A percentile compares a stretch with the other conserved stretches of the same genome.
Evolutionary conservation across 2,329 filamentous ascomycete species (phyloP).

Genomic region (Kalmusia sp.): DNA sequence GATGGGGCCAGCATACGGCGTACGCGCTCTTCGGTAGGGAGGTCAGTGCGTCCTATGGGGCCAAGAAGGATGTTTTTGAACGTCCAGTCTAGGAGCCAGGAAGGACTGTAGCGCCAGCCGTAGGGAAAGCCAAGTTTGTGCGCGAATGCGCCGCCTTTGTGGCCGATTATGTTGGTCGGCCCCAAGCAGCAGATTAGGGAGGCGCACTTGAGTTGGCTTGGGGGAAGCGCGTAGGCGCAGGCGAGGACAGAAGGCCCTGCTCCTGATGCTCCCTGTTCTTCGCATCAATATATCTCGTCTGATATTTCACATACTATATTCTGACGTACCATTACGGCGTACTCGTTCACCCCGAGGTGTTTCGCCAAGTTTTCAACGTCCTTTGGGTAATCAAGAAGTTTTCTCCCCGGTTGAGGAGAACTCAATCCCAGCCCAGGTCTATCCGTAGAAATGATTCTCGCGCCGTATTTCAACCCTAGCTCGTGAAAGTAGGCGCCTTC

Average conservation of each 20-base stretch:
- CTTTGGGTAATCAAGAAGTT: slow-evolving; percentile 28
- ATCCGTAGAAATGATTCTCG: slow-evolving; percentile 34
- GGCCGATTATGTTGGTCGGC: slow-evolving; percentile 43
- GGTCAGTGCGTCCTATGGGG: slow-evolving; percentile 34
- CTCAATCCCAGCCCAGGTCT: slow-evolving; percentile 39
- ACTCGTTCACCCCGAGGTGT: slow-evolving; percentile 27
- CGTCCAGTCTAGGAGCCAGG: slow-evolving; percentile 30
- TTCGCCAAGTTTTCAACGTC: slow-evolving; percentile 32
- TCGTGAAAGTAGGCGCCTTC: slow-evolving; percentile 35
- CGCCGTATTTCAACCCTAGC: slow-evolving; percentile 24
- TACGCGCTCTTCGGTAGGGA: slow-evolving; percentile 42
- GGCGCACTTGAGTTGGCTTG: slow-evolving; percentile 27
- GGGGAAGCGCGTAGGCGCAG: slow-evolving; percentile 30
- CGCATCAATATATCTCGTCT: slow-evolving; percentile 6
- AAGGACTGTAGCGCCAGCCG: slow-evolving; percentile 35
- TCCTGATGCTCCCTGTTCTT: slow-evolving; percentile 37
- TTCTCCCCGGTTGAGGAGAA: slow-evolving; percentile 25
- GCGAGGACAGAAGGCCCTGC: slow-evolving; percentile 42
- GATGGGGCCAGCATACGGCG: slow-evolving; percentile 19
- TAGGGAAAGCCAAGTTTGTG: slow-evolving; percentile 39
- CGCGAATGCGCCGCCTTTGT: slow-evolving; percentile 5
- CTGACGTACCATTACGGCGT: slow-evolving; percentile 33
- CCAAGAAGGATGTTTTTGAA: slow-evolving; percentile 8
- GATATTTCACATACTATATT: neutral
- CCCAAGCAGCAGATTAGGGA: slow-evolving; percentile 41